Base-by-base conservation (phyloP, 495 filamentous ascomycete species). In the Penicillium herquei region DNA sequence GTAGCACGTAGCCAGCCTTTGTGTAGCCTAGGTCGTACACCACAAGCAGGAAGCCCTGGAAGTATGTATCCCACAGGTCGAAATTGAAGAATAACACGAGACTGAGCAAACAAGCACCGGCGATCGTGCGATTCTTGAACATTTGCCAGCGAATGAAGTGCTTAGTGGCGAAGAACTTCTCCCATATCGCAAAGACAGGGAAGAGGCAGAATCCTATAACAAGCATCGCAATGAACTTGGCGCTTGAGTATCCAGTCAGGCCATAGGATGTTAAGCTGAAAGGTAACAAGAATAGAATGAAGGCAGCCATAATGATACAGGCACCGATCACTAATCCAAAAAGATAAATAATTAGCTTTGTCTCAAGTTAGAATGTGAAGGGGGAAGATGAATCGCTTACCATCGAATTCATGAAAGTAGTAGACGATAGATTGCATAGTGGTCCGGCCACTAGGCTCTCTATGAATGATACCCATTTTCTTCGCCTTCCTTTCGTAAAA, bases 31-130 rank as follows among this genome's bases (percentile, higher is more conserved):
- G 77, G 42, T 76, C 66, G 67, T 85, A 81, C 46, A 91, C 89
- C n/a, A 89, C 85, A 70, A 88, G 84, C 6, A 90, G 73, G 71
- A 85, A 90, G 32, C 83, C 84, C 54, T 70, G 74, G 73, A 87
- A 88, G 69, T 83, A 87, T 41, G 74, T 73, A 63, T 87, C 80
- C 86, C 86, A 91, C 60, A 79, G 83, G 67, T 83, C 85, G 69
- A 83, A 88, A 41, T 77, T 81, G 68, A 90, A 71, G 57, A 84
- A 87, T 8, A 87, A 59, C 5, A 74, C 59, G 6, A 71, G 75
- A 6, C 81, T 71, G 7, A 87, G 69, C 14, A 83, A 48, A 54
- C 79, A 85, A n/a, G 86, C 83, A 18, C 84, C 84, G 0, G 87
- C 56, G 30, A 89, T 81, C 47, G 86, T 89, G 39, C 84, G 84